Evolutionary conservation across 768 basidiomycete genomes (phyloP), one percentile per base, ranked within the genome.

Genomic region (Termitomyces sp.): DNA sequence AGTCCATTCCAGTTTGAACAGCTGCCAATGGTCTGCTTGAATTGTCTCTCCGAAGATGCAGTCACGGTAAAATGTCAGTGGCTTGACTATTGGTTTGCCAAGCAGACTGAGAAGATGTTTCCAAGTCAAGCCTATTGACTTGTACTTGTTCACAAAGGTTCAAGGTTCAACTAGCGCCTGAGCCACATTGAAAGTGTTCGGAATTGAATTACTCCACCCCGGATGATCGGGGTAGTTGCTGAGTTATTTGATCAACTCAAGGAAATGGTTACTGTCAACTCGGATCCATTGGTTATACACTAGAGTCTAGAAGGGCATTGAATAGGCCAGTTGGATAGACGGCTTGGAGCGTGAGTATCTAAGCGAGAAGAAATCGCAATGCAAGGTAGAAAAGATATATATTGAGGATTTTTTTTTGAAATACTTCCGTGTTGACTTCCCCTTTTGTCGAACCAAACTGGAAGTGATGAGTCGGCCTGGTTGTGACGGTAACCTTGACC

Each of bases 381-480:
- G 42, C 22, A 24, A 44, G 42, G 42, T 5, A 22, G n/a, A 44
- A 44, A 22, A n/a, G n/a, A 18, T 37, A 37, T 24, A n/a, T 20
- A 33, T 53, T 29, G 24, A 26, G 42, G 31, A 54, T 31, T 50
- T 52, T 49, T 52, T 49, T 55, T 44, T 44, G 12, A 44, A 44
- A 53, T 63, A 47, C 62, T 61, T 63, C 57, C 55, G 60, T 51
- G 53, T 63, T 58, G 55, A 62, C 55, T 59, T 62, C 69, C 63
- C 69, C 69, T 66, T 71, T 69, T 54, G 62, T 63, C 50, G 26
- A 56, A 59, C 61, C 64, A 63, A 66, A 64, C 64, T 59, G 62
- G 66, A 65, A 68, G 64, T 65, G 65, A 68, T 68, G 62, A 41
- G 42, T 34, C 46, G 50, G 49, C 28, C 42, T 48, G 36, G 50